Conservation (phyloP, 2,329 filamentous ascomycete species). For the Podosphaera leucotricha region DNA sequence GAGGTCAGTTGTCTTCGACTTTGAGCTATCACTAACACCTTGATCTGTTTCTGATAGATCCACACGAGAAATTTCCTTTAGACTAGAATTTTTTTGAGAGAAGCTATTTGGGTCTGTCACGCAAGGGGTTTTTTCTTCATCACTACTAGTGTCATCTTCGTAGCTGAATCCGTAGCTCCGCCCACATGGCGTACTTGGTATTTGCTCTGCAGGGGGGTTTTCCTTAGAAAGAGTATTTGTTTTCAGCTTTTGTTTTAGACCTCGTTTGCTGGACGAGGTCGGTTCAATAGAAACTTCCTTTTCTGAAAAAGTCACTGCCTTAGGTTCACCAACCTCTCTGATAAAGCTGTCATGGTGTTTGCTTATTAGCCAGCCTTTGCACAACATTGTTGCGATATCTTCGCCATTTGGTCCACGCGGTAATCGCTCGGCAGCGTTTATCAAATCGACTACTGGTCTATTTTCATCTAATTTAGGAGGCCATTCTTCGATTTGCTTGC, state of each 20-base stretch:
- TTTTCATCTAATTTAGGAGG: not conserved
- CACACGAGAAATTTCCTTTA: not conserved
- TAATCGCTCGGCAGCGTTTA: not conserved
- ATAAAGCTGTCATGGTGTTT: not conserved
- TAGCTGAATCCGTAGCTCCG: slow-evolving; percentile 1
- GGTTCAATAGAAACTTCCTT: no score
- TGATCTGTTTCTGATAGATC: no score
- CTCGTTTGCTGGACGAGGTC: not conserved
- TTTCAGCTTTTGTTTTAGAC: not conserved
- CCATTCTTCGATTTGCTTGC: not conserved
- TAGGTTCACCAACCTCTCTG: not conserved
- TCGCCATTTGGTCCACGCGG: slow-evolving; percentile 1
- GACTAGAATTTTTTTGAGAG: not conserved
- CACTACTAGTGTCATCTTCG: slow-evolving; percentile 1
- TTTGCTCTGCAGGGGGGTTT: not conserved
- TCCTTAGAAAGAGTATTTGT: not conserved
- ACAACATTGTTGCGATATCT: slow-evolving; percentile 1
- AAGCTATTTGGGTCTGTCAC: not conserved
- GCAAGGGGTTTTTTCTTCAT: not conserved
- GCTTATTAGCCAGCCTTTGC: slow-evolving; percentile 1
- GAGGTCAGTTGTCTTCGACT: no score
- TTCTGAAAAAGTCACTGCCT: not conserved
- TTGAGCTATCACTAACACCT: no score
- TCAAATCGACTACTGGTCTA: not conserved
- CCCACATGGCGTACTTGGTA: not conserved